These are phyloP conservation scores for Cicer pinnatifidum DNA, from an alignment of 306 rosid species.

Conservation along the genomic window DNA sequence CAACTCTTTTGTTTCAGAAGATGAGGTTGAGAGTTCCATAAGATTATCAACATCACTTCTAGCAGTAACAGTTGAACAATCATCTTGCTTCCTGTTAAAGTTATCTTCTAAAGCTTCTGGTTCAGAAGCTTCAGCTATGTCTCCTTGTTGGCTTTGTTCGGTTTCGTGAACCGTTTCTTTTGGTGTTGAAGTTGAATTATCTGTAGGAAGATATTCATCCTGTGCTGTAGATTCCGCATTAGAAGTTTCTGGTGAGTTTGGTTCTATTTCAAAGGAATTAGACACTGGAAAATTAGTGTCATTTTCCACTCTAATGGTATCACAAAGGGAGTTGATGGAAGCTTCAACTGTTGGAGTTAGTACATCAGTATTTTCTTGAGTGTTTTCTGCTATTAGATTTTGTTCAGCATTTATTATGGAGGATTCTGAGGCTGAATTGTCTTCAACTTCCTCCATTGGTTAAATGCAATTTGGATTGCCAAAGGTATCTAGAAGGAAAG, in stretches of 20 bases:
- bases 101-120: slow-evolving; percentile 25
- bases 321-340: slow-evolving; percentile 32
- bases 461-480: slow-evolving; percentile 39
- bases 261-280: slow-evolving; percentile 28
- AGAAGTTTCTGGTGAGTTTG: slow-evolving; percentile 43
- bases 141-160: slow-evolving; percentile 42
- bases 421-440: slow-evolving; percentile 46
- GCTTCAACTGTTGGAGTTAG: slow-evolving; percentile 42
- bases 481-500: slow-evolving; percentile 41
- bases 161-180: slow-evolving; percentile 11
- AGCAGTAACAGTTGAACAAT: slow-evolving; percentile 31
- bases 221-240: slow-evolving; percentile 45
- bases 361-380: slow-evolving; percentile 28
- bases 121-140: slow-evolving; percentile 30
- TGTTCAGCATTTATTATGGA: slow-evolving; percentile 38
- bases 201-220: slow-evolving; percentile 45
- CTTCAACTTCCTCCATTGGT: slow-evolving; percentile 64
- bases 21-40: slow-evolving; percentile 36
- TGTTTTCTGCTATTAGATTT: slow-evolving; percentile 31
- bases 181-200: slow-evolving; percentile 46
- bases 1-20: slow-evolving; percentile 28
- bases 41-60: slow-evolving; percentile 37
- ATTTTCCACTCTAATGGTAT: slow-evolving; percentile 48
- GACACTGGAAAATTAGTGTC: slow-evolving; percentile 36
- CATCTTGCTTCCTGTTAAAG: slow-evolving; percentile 38